Percentiles rank a stretch among this genome's conserved stretches.
These are phyloP conservation scores for Acrocalymma vagum DNA, from an alignment of 2,329 filamentous ascomycete genomes.

Conservation along the genomic window DNA sequence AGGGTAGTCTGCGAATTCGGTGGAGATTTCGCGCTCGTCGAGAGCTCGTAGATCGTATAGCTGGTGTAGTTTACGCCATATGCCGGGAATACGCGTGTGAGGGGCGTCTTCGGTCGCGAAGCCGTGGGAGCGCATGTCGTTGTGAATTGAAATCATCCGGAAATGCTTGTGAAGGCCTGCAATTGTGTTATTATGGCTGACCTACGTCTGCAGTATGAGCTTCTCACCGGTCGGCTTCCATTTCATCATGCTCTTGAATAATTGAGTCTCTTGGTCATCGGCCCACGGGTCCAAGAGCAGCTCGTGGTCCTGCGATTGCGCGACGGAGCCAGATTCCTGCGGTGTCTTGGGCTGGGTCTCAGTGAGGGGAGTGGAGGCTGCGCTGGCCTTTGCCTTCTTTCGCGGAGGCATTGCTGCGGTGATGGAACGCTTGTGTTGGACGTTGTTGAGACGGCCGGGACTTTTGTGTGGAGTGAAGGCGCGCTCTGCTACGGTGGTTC, in stretches of 20 bases:
- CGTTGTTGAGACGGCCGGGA: neutral
- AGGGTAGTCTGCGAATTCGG: conserved; percentile 65
- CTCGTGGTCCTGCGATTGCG: conserved; percentile 63
- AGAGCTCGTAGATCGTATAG: conserved; percentile 88
- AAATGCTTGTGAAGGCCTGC: conserved; percentile 65
- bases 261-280: conserved; percentile 90
- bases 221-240: conserved; percentile 88
- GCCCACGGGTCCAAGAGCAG: conserved; percentile 82
- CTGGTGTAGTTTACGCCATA: conserved; percentile 86
- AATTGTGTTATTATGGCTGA: conserved; percentile 1
- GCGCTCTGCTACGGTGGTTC: conserved; percentile 4
- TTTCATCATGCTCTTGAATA: conserved; percentile 91
- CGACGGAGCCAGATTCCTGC: conserved; percentile 44
- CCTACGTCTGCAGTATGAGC: accelerated
- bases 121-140: conserved; percentile 58
- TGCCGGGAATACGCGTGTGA: conserved; percentile 88
- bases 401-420: conserved; percentile 69
- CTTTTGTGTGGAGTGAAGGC: conserved; percentile 2
- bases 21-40: conserved; percentile 78
- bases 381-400: conserved; percentile 70
- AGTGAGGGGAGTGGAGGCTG: conserved; percentile 63
- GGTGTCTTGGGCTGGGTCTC: conserved; percentile 52
- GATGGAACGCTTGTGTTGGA: neutral
- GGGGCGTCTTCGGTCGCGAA: conserved; percentile 73
- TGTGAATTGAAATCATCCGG: conserved; percentile 58